phyloP scores from a whole-genome alignment of 306 rosid species.

The Casuarina glauca region DNA sequence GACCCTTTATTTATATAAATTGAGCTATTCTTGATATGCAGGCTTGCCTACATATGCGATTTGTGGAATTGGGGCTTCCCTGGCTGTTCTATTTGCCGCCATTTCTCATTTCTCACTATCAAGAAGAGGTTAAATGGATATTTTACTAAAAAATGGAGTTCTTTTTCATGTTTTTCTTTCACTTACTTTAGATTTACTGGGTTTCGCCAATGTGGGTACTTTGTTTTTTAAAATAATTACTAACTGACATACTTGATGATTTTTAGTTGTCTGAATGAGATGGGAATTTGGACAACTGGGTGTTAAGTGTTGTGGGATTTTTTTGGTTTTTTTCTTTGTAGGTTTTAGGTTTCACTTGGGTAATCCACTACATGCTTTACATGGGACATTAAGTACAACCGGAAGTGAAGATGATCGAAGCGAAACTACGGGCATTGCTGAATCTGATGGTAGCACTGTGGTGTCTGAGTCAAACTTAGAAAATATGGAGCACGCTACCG shows the following conservation, averaged over 20 bases:
- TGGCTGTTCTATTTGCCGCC: conserved; percentile 51
- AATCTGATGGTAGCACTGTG: conserved; percentile 24
- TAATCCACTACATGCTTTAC: conserved; percentile 46
- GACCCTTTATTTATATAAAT: too few species aligned
- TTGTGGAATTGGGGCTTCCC: conserved; percentile 55
- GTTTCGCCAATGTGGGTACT: neutral
- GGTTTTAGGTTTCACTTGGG: conserved; percentile 55
- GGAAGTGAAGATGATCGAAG: conserved; percentile 22
- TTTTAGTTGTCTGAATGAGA: neutral
- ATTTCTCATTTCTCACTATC: conserved; percentile 52
- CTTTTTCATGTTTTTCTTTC: neutral
- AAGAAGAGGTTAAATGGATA: conserved; percentile 45
- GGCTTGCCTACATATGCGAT: conserved; percentile 45
- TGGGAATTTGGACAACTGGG: neutral
- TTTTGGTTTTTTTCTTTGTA: conserved; percentile 21
- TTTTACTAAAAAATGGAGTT: neutral
- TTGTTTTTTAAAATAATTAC: neutral
- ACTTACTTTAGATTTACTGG: neutral
- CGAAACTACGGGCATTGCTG: conserved; percentile 24
- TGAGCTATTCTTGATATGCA: conserved; percentile 20
- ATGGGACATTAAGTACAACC: conserved; percentile 35
- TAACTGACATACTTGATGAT: neutral
- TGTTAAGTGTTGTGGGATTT: conserved; percentile 3
- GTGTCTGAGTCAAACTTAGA: conserved; percentile 37
- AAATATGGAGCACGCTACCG: conserved; percentile 18